Evolutionary conservation across 2,329 filamentous ascomycete genomes (phyloP).

Genomic region (Aspergillus quadrilineatus): DNA sequence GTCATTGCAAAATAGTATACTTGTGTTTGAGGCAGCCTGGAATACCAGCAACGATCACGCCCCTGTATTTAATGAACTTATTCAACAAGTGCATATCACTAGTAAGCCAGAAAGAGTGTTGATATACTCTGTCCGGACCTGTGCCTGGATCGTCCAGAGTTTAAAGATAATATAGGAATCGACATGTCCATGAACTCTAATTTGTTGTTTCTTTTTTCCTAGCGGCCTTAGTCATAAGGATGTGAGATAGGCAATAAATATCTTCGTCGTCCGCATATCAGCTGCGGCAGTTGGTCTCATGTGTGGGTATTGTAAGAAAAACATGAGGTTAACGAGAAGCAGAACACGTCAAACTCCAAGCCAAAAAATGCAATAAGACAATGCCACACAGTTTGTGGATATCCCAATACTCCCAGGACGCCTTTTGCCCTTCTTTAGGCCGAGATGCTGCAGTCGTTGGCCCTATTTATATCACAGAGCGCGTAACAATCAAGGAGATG

Average conservation of each 20-base stretch:
- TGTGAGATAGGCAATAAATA: neutral
- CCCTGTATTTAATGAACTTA: too few relatives aligned
- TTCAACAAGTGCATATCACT: too few relatives aligned
- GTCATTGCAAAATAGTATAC: too few relatives aligned
- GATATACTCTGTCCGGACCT: too few relatives aligned
- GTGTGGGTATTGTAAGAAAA: neutral
- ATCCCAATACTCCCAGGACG: slow-evolving; percentile 28
- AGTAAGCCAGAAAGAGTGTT: too few relatives aligned
- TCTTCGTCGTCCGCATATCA: neutral
- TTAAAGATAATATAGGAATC: too few relatives aligned
- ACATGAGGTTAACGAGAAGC: slow-evolving; percentile 4
- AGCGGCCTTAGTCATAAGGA: too few relatives aligned
- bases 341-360: slow-evolving; percentile 16
- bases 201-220: too few relatives aligned
- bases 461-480: slow-evolving; percentile 1
- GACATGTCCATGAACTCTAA: too few relatives aligned
- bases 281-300: neutral
- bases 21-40: too few relatives aligned
- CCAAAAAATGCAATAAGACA: slow-evolving; percentile 17
- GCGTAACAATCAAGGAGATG: neutral
- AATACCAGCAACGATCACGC: too few relatives aligned
- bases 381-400: slow-evolving; percentile 19
- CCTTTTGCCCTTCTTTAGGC: slow-evolving; percentile 26
- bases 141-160: too few relatives aligned
- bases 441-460: slow-evolving; percentile 17